Evolutionary conservation across 495 filamentous ascomycete species (phyloP), one percentile per base, ranked within the genome.

Genomic region (Durotheca rogersii): DNA sequence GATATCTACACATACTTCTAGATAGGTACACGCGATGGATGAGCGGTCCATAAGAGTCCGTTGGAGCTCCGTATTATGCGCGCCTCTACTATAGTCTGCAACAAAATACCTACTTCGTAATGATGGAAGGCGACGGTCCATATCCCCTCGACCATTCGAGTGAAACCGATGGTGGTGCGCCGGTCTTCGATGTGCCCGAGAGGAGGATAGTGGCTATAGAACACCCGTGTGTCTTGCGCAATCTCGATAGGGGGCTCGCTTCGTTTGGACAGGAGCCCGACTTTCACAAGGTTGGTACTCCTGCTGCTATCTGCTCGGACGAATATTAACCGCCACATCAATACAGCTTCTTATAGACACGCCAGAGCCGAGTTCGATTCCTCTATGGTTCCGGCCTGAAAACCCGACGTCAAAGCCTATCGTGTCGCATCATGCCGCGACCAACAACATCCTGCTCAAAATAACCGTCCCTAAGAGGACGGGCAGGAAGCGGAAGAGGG

Each of bases 381-480:
- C 75, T 54, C 74, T 94, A 3, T 82, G 84, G 56, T 77, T 96
- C 41, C 81, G 86, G 1, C 86, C 84, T 10, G 80, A 88, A 40
- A 90, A 96, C 71, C 81, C 84, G 4, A 81, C 88, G 64, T 80
- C 84, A 53, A 82, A 83, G 48, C 85, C 88, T 0, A 68, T 95
- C 29, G 69, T 82, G 25, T 95, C 93, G 5, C 80, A 79, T 20
- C 84, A 82, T 56, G 73, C 82, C 4, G 56, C 74, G 25, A 86
- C 90, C 2, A 86, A 86, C 53, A 93, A 95, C 57, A 65, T 97
- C 19, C 74, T 97, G 16, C 74, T 98, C 17, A 90, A 90, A 68
- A 76, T 98, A 35, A 89, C 86, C 0, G 82, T 96, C 1, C 94
- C 94, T 0, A 92, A 87, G 66, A 73, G 87, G 34, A 94, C 89